Conservation (phyloP, 176 grass and related monocot genomes). For the Phyllostachys edulis region DNA sequence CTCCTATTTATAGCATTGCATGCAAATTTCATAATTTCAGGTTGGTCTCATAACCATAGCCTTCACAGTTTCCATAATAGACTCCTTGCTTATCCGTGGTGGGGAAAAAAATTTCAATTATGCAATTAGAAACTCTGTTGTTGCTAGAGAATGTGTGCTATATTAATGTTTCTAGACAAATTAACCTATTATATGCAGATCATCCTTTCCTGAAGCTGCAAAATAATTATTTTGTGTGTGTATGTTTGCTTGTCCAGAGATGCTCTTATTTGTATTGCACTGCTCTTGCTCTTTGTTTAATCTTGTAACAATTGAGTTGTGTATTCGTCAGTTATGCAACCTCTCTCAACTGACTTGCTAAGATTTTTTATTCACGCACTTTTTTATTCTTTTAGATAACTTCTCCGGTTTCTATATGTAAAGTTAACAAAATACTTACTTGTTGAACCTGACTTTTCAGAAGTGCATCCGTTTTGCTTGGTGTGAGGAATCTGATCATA, state of each 20-base stretch:
- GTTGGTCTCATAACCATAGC: background rate
- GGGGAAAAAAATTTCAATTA: background rate
- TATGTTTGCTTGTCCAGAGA: background rate
- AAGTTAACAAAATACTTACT: constrained; percentile 3
- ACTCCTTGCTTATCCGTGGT: background rate
- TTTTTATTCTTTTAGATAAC: background rate
- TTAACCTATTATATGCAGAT: background rate
- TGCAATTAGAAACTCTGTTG: background rate
- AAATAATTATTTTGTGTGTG: background rate
- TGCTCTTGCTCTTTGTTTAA: background rate
- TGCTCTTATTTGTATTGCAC: constrained; percentile 13
- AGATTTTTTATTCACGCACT: background rate
- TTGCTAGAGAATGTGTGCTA: background rate
- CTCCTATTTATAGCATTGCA: background rate
- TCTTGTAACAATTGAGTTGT: background rate
- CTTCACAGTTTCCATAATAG: background rate
- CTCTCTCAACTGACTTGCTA: background rate
- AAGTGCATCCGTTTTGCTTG: constrained; percentile 39
- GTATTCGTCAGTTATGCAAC: background rate
- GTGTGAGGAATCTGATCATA: constrained; percentile 32
- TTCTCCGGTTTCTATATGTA: background rate
- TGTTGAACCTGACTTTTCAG: constrained; percentile 41
- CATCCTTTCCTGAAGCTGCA: background rate
- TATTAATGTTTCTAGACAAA: background rate
- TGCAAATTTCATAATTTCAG: background rate